Evolutionary conservation across 148 eudicot species (phyloP), one percentile per base, ranked within the genome.

Genomic region (Spergularia bocconei): DNA sequence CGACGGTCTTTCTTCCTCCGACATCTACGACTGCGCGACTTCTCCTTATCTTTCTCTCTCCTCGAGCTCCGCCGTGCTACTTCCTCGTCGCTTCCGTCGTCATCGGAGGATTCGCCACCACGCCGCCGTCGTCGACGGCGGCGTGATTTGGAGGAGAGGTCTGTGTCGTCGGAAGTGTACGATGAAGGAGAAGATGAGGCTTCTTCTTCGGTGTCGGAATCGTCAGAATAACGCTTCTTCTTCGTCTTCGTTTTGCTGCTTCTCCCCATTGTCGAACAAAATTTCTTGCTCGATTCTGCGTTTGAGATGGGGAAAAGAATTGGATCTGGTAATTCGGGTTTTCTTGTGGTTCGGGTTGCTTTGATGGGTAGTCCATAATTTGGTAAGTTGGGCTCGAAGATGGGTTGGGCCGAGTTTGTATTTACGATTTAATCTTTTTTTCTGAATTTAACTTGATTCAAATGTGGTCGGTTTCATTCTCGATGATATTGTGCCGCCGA

Each of bases 31-130:
- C 71, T 48, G 13, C 71, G 12, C 1, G 80, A 59, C 70, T 79
- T 84, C 83, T 78, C 84, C 77, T 79, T 75, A 63, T 73, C 54
- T 72, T 61, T 68, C 82, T 78, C 87, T 67, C 81, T 29, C 79
- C 75, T 73, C 74, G 78, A 69, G 15, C 75, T 52, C 51, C 75
- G 56, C 29, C 25, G 63, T 72, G 54, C 55, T 8, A 73, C 53
- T 10, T 77, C 71, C 4, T 59, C 70, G 39, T 71, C 79, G 12
- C 47, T 52, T 16, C 65, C 72, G 62, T 33, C 63, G n/a, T 48
- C 74, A 19, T 44, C 48, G 10, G 48, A 44, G 48, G 23, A 56
- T 1, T 51, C 39, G n/a, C 52, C 60, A 14, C 29, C 44, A 17
- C 23, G 78, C 12, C 47, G 60, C 39, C 79, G 59, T 0, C 72